These are phyloP conservation scores for Leccinum disarticulatum DNA, from an alignment of 768 basidiomycete genomes.

Conservation along the genomic window DNA sequence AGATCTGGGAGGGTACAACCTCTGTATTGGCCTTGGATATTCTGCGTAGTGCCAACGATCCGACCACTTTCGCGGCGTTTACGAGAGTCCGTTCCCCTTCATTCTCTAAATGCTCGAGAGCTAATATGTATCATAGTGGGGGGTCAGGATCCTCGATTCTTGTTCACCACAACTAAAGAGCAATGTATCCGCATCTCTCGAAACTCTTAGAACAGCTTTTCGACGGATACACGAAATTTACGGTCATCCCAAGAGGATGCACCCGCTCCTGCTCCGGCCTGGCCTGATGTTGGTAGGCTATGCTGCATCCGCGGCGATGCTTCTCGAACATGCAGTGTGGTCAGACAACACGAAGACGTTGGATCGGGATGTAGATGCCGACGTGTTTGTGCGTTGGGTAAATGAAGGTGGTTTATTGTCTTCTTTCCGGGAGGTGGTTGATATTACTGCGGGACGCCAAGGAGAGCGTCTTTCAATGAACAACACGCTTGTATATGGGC, in stretches of 20 bases:
- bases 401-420: constrained; percentile 35
- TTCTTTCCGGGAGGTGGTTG: constrained; percentile 26
- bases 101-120: neutral
- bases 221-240: constrained; percentile 42
- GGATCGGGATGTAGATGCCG: constrained; percentile 43
- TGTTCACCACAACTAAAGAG: constrained; percentile 37
- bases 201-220: constrained; percentile 40
- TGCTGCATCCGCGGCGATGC: constrained; percentile 50
- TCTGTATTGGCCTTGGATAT: constrained; percentile 70
- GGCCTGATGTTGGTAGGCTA: constrained; percentile 60
- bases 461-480: constrained; percentile 18
- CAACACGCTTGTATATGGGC: constrained; percentile 15
- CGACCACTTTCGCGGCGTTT: constrained; percentile 45
- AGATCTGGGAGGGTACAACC: constrained; percentile 80
- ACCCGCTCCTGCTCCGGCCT: constrained; percentile 53
- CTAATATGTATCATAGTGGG: constrained; percentile 47
- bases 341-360: constrained; percentile 33
- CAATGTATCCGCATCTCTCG: constrained; percentile 31
- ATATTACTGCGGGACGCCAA: neutral
- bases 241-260: constrained; percentile 32
- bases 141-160: constrained; percentile 39
- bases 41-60: constrained; percentile 51
- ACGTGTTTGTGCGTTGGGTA: constrained; percentile 57
- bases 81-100: constrained; percentile 40
- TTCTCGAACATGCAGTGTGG: constrained; percentile 74